phyloP scores from a whole-genome alignment of 2,329 filamentous ascomycete species.

The Fusarium longipes region DNA sequence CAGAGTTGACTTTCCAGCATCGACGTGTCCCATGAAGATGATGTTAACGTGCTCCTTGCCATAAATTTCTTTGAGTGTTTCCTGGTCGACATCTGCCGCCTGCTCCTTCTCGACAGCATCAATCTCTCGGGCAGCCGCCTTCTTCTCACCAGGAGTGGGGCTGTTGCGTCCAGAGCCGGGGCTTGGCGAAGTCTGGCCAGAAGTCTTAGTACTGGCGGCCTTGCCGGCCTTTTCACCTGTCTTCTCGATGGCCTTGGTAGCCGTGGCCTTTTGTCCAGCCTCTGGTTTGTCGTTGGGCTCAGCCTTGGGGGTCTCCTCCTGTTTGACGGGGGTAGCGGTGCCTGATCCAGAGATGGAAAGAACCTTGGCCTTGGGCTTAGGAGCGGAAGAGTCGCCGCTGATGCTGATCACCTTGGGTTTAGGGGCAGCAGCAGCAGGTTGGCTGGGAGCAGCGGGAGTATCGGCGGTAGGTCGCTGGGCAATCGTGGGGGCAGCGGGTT shows the following conservation, averaged over 20 bases:
- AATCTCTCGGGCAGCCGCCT: conserved; percentile 69
- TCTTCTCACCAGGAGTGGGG: conserved; percentile 72
- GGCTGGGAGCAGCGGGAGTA: conserved; percentile 57
- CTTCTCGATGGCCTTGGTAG: conserved; percentile 92
- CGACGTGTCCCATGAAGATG: conserved; percentile 97
- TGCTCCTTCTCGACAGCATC: conserved; percentile 89
- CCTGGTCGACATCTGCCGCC: conserved; percentile 75
- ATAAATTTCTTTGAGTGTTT: conserved; percentile 91
- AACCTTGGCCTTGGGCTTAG: conserved; percentile 64
- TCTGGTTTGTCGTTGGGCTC: conserved; percentile 66
- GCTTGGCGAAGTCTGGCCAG: conserved; percentile 82
- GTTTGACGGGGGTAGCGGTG: conserved; percentile 52
- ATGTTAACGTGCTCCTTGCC: conserved; percentile 95
- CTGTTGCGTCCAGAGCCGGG: conserved; percentile 88
- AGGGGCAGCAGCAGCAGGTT: conserved; percentile 59
- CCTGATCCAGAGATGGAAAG: conserved; percentile 56
- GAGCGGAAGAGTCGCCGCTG: conserved; percentile 66
- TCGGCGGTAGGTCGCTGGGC: conserved; percentile 45
- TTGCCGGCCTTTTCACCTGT: conserved; percentile 72
- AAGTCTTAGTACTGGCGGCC: conserved; percentile 56
- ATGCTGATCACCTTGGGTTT: conserved; percentile 77
- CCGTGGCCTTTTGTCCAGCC: conserved; percentile 84
- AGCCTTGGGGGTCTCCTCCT: conserved; percentile 60
- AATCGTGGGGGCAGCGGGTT: conserved; percentile 48
- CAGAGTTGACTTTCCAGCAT: conserved; percentile 96